These are phyloP conservation scores for Favolaschia claudopus DNA, from an alignment of 768 basidiomycete species.

Conservation along the genomic window DNA sequence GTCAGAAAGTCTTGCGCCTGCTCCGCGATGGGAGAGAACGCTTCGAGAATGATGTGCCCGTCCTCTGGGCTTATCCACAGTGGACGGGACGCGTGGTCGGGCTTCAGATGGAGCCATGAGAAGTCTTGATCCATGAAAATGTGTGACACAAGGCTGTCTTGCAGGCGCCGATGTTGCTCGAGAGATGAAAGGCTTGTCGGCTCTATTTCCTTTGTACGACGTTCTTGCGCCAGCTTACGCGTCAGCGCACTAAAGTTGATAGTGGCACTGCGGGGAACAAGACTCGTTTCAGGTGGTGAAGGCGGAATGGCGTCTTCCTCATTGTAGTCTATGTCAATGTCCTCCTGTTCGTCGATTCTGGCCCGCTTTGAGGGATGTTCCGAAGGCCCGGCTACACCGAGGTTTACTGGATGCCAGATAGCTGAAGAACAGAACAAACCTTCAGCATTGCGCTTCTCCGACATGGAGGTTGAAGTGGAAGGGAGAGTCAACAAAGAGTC, in stretches of 20 bases:
- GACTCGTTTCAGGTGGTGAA: slow-evolving; percentile 58
- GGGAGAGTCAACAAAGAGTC: background rate
- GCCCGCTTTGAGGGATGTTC: slow-evolving; percentile 49
- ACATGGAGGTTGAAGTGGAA: slow-evolving; percentile 32
- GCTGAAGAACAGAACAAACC: slow-evolving; percentile 33
- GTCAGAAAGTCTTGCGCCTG: slow-evolving; percentile 99
- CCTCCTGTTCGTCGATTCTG: slow-evolving; percentile 59
- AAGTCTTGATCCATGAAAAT: slow-evolving; percentile 89
- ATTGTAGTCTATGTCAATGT: slow-evolving; percentile 59
- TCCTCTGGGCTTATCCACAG: slow-evolving; percentile 96
- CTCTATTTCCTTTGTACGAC: slow-evolving; percentile 53
- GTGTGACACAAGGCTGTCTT: slow-evolving; percentile 79
- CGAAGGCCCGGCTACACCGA: slow-evolving; percentile 37
- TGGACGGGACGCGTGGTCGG: slow-evolving; percentile 91
- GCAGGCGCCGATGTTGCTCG: slow-evolving; percentile 72
- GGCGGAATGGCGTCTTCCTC: slow-evolving; percentile 65
- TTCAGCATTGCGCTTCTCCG: slow-evolving; percentile 49
- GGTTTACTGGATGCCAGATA: slow-evolving; percentile 56
- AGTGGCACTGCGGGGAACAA: slow-evolving; percentile 77
- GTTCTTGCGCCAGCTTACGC: slow-evolving; percentile 75
- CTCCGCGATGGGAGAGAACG: slow-evolving; percentile 96
- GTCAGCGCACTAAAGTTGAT: slow-evolving; percentile 89
- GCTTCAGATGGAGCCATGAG: slow-evolving; percentile 85
- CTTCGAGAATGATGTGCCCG: slow-evolving; percentile 94
- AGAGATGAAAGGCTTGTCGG: slow-evolving; percentile 59